These are phyloP conservation scores for Salix udensis DNA, from an alignment of 345 rosid species.

Conservation along the genomic window DNA sequence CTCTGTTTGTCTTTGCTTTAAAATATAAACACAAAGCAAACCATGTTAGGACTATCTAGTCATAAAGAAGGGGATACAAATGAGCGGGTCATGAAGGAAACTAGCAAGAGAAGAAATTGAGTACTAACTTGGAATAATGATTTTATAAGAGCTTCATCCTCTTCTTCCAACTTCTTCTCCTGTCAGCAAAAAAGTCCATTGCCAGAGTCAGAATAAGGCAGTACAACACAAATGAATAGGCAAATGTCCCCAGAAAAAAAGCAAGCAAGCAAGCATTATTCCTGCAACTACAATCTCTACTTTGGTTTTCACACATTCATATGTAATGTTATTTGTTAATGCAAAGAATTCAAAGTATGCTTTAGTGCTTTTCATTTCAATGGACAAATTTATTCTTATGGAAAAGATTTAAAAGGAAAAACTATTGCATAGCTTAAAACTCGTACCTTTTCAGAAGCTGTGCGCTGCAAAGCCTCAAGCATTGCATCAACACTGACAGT, in stretches of 20 bases:
- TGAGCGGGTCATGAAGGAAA: background rate
- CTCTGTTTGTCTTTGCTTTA: constrained; percentile 42
- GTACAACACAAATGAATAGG: background rate
- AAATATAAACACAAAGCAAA: background rate
- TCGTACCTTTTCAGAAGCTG: constrained; percentile 59
- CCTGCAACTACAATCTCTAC: background rate
- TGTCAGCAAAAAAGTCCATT: constrained; percentile 17
- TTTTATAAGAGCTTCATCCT: constrained; percentile 67
- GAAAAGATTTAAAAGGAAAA: background rate
- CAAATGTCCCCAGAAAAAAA: background rate
- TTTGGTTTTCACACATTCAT: background rate
- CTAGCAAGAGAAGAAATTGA: constrained; percentile 3
- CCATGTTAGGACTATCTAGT: background rate
- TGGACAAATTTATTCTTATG: background rate
- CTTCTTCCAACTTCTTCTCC: constrained; percentile 63
- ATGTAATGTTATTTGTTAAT: too few relatives aligned
- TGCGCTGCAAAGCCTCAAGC: constrained; percentile 82
- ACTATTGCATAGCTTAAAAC: constrained; percentile 1
- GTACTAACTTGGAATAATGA: constrained; percentile 53
- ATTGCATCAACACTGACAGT: constrained; percentile 86
- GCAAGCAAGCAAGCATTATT: background rate
- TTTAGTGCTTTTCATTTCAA: background rate
- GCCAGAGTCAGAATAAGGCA: background rate
- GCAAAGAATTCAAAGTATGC: background rate
- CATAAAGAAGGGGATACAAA: background rate